Evolutionary conservation across 441 rosid genomes (phyloP).

Genomic region (Populus hybrid): DNA sequence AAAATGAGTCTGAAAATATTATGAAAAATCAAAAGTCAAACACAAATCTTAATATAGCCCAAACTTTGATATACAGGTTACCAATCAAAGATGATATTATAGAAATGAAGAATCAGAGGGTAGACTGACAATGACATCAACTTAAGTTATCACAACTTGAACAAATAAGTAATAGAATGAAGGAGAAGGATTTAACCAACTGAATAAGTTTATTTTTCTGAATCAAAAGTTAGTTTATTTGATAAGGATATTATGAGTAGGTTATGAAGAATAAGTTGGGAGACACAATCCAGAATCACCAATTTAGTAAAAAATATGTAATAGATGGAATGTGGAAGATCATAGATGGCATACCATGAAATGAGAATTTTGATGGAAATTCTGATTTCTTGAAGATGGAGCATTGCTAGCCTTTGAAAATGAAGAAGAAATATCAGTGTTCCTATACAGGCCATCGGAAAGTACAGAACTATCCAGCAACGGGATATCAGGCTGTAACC

Average conservation of each 20-base stretch:
- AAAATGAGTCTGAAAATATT: background rate
- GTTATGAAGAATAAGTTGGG: background rate
- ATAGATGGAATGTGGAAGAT: background rate
- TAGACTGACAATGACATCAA: background rate
- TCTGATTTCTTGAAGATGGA: slow-evolving; percentile 61
- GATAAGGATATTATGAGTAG: too few species aligned
- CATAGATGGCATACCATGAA: slow-evolving; percentile 41
- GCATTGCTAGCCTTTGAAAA: slow-evolving; percentile 44
- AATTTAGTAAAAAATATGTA: background rate
- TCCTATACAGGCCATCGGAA: slow-evolving; percentile 43
- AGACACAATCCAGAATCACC: background rate
- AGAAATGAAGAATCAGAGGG: background rate
- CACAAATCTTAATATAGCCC: background rate
- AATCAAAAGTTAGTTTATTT: too few species aligned
- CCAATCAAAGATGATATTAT: background rate
- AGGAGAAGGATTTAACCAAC: background rate
- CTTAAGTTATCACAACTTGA: background rate
- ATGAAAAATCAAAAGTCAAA: background rate
- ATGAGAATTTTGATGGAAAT: slow-evolving; percentile 53
- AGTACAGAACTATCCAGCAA: background rate
- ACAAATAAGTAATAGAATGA: background rate
- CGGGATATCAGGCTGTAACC: background rate
- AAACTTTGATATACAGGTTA: background rate
- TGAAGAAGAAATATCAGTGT: slow-evolving; percentile 30
- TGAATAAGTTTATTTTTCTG: background rate